phyloP scores from a whole-genome alignment of 805 yeast species.

The Metschnikowia anglica region DNA sequence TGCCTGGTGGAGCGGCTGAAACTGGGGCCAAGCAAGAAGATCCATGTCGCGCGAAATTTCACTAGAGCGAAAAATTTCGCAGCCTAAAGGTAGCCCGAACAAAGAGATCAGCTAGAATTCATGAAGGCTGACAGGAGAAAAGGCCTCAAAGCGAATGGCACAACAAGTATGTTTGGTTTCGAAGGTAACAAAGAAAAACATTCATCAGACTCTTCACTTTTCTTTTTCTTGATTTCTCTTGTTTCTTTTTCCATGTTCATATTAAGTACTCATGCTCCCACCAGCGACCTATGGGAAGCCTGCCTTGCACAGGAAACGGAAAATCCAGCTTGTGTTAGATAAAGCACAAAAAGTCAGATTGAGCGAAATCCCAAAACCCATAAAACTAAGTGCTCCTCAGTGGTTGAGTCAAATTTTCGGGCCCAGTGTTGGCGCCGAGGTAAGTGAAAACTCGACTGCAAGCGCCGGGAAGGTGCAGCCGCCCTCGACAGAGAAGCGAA shows the following conservation, averaged over 20 bases:
- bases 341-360: constrained; percentile 1
- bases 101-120: no score
- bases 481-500: neutral
- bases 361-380: neutral
- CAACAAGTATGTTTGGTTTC: neutral
- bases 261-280: neutral
- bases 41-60: no score
- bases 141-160: no score
- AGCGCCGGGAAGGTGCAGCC: neutral
- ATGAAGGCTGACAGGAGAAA: neutral
- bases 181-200: no score
- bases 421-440: neutral
- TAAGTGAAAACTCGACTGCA: constrained; percentile 3
- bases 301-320: neutral
- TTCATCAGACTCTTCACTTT: neutral
- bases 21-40: no score
- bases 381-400: neutral
- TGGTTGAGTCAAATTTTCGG: constrained; percentile 6
- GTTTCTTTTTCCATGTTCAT: neutral
- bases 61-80: no score
- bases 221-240: neutral
- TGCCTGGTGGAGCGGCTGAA: no score
- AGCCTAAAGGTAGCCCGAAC: no score
- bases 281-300: constrained; percentile 7
- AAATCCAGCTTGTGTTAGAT: constrained; percentile 2